Base-by-base conservation (phyloP, 1,284 basidiomycete species). In the Ceratobasidium sp. region DNA sequence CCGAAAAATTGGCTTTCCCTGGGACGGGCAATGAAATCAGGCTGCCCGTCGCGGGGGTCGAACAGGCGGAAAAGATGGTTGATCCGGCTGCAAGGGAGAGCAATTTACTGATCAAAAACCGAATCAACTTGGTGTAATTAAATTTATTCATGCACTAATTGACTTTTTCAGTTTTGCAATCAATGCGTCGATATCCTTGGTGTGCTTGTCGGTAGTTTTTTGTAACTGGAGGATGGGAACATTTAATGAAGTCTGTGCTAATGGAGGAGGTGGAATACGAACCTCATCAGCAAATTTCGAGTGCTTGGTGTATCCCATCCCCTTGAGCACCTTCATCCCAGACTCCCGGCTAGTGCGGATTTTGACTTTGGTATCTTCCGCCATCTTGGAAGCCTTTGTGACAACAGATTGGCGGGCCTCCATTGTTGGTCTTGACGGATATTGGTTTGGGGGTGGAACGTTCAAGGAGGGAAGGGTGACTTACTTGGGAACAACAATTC, bases 401-500 rank as follows among this genome's bases (percentile, higher is more conserved):
- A 83, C 82, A 8, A 89, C 77, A 0, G 82, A 80, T 21, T 79
- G 79, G 13, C 87, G 83, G 0, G 87, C 83, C 57, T 91, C 89
- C 1, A 91, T 83, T 0, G 90, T 92, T 0, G 89, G 88, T 72
- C 90, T 92, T 16, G 42, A 6, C 16, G 60, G 67, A 27, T 70
- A 70, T 36, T 56, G 16, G 52, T 46, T 29, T 47, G 13, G 8
- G 30, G 19, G 14, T 23, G 4, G 33, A n/a, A 64, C 57, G 39
- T 49, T 9, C 41, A 67, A 49, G 53, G 25, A 46, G 25, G 14
- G 29, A 21, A 50, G 30, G 19, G 39, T 14, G 23, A 76, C 82
- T 23, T 72, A 90, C 90, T 87, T 90, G 41, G 90, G 87, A 75
- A 92, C 85, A 0, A 89, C 87, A 71, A 92, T 84, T 72, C 83